A percentile compares a stretch with the other conserved stretches of the same genome.
Conservation (phyloP, 257 asterid genomes). For the Fraxinus pennsylvanica region DNA sequence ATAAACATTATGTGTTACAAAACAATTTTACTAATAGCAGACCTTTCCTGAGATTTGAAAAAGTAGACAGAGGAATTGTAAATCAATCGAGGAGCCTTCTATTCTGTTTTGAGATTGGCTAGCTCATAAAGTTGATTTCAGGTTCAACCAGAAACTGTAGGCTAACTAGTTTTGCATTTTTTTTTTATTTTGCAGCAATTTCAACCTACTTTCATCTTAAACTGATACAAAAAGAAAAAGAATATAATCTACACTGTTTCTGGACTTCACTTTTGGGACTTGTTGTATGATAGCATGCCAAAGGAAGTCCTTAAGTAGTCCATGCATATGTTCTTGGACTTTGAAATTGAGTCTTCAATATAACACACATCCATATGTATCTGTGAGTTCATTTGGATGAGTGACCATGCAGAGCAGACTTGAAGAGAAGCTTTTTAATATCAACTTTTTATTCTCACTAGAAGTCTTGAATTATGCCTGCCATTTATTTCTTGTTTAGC, state of each 20-base stretch:
- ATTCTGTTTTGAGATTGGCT: not conserved
- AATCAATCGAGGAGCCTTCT: not conserved
- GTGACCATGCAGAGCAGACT: not conserved
- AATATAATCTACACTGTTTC: not conserved
- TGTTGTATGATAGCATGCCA: not conserved
- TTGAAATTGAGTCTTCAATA: not conserved
- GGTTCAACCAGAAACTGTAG: not conserved
- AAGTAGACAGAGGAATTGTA: not conserved
- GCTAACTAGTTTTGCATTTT: not conserved
- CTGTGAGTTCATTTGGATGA: not conserved
- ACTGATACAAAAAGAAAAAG: not conserved
- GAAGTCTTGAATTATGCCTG: conserved; percentile 5
- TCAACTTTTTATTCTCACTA: not conserved
- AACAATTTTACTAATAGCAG: not conserved
- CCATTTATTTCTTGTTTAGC: conserved; percentile 15
- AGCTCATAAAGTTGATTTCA: not conserved
- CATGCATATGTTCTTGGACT: not conserved
- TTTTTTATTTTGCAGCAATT: not conserved
- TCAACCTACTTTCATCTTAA: not conserved
- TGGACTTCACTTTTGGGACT: not conserved
- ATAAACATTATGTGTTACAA: not conserved
- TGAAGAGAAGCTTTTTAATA: not conserved
- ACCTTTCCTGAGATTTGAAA: not conserved
- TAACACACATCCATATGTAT: not conserved
- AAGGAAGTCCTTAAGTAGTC: not conserved